Base-by-base conservation (phyloP, 495 filamentous ascomycete genomes). In the Sporormia fimetaria region DNA sequence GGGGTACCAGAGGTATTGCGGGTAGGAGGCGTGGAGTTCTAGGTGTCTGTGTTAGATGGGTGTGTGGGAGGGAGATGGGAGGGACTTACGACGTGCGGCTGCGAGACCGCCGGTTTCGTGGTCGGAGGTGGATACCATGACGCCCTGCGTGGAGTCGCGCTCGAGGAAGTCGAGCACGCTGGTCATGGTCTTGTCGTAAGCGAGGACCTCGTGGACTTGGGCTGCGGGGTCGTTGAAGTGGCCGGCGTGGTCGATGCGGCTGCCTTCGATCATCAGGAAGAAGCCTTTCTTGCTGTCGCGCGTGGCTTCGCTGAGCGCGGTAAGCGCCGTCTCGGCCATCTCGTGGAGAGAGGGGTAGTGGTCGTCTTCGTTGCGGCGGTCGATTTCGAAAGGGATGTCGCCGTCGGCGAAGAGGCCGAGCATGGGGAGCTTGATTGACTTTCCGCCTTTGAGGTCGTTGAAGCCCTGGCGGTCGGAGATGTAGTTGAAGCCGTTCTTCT, bases 201-300 rank as follows among this genome's bases (percentile, higher is more conserved):
- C 87, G 4, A 95, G 65, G 0, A 96, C 87, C 55, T 98, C 90
- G 41, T 88, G 76, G 6, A 96, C 90, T 57, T 96, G 92, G 0
- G 92, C 87, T 8, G 81, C 87, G 1, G 90, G 90, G 56, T 98
- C 90, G 52, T 98, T 98, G 37, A 74, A 76, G 54, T 98, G 90
- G 9, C 87, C 92, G 2, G 90, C 87, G 59, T 98, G 92, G 49
- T 98, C 90, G 49, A 98, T 96, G 22, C 92, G 71, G 50, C 81
- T 87, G 4, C 90, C 90, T 59, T 98, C 90, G 43, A 98, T 88
- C 88, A 98, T 92, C 42, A 98, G 60, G 66, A 98, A 96, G 69
- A 98, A 98, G 1, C 90, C 90, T 59, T 94, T 74, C 17, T 95
- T 84, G 38, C 73, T 83, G 54, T 85, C 71, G 55, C 74, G 67